Evolutionary conservation across 805 yeast genomes (phyloP).

Genomic region (Grigorovia jiainica): DNA sequence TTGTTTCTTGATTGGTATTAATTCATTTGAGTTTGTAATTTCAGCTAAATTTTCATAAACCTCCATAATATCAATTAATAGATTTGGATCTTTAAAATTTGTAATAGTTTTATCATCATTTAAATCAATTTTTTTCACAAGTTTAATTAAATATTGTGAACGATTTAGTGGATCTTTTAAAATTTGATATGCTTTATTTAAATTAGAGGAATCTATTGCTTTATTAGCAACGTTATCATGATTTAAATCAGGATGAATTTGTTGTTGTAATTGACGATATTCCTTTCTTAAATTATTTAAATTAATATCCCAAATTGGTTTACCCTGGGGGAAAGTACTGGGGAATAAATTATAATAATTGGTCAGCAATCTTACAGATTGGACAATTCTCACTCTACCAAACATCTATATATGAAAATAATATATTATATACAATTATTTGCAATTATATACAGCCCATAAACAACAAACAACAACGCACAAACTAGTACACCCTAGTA

Average conservation of each 20-base stretch:
- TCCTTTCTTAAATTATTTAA: slow-evolving; percentile 54
- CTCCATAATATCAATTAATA: slow-evolving; percentile 71
- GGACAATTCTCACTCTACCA: no score
- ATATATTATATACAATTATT: no score
- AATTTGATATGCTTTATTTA: slow-evolving; percentile 73
- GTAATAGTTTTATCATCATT: slow-evolving; percentile 43
- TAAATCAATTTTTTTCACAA: slow-evolving; percentile 42
- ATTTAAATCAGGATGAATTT: slow-evolving; percentile 70
- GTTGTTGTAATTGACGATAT: slow-evolving; percentile 61
- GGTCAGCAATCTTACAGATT: slow-evolving; percentile 6
- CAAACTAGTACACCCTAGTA: no score
- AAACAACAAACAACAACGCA: no score
- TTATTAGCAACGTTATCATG: slow-evolving; percentile 8
- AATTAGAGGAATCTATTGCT: slow-evolving; percentile 35
- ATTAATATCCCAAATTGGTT: slow-evolving; percentile 62
- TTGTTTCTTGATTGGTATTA: slow-evolving; percentile 40
- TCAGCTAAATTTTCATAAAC: slow-evolving; percentile 76
- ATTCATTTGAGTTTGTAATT: slow-evolving; percentile 49
- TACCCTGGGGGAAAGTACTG: slow-evolving; percentile 53
- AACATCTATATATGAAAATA: no score
- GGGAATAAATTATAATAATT: slow-evolving; percentile 65
- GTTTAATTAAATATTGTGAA: slow-evolving; percentile 47
- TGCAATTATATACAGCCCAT: no score
- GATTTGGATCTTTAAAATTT: slow-evolving; percentile 39
- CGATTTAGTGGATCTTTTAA: slow-evolving; percentile 62